Evolutionary conservation across 371 early-diverging fungal species (phyloP), one percentile per base, ranked within the genome.

Genomic region (Coemansia sp.): DNA sequence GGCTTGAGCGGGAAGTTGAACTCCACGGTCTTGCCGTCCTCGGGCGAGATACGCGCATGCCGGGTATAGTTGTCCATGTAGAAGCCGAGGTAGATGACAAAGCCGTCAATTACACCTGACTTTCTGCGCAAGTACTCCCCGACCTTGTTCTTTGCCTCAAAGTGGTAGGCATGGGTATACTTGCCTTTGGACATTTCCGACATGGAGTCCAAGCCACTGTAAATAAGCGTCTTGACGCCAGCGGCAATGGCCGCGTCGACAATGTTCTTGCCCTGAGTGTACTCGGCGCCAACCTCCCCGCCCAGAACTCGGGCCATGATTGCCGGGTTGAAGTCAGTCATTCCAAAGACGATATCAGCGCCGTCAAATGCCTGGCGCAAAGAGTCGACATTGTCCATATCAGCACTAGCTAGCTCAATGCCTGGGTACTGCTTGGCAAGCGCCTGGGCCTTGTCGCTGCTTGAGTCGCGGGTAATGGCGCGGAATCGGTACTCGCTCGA

Each of bases 41-140:
- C 57, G 1, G 55, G 55, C 14, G 60, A 60, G 38, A 56, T 58
- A n/a, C 47, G 67, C n/a, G 64, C 31, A 39, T 40, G 54, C 16
- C 39, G 14, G 3, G 58, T 10, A 12, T 51, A 62, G 61, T 66
- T 67, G 11, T 67, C 60, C 64, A 67, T 63, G 33, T 66, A 72
- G 29, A 47, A 65, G 1, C 60, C 92, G 10, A 56, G 40, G 16
- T 67, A 52, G 53, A 72, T 55, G 36, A 64, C 50, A 39, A 51
- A 58, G 1, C 67, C 55, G n/a, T 46, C 40, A 42, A 72, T 66
- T 48, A 50, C 29, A 44, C 40, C 58, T 1, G 32, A 8, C 58
- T 62, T 66, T 50, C 63, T 58, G 2, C 8, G 18, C 9, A 72
- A 31, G 14, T 72, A 72, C 47, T 72, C 57, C 38, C 64, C 62